phyloP scores from a whole-genome alignment of 106 monocot genomes.

The Platanthera zijinensis region DNA sequence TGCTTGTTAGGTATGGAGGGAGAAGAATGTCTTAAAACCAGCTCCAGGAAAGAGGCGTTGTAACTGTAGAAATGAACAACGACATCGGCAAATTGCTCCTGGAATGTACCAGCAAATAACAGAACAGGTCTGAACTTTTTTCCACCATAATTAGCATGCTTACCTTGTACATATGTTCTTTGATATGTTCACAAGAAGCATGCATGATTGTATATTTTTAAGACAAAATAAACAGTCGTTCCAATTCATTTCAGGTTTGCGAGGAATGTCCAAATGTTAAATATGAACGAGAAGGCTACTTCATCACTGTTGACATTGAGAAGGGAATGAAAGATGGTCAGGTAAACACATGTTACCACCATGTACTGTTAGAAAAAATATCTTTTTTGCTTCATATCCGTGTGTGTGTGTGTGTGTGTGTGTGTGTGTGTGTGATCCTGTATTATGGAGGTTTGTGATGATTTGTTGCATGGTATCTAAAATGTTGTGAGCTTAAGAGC shows the following conservation, averaged over 20 bases:
- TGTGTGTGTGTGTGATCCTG: not conserved
- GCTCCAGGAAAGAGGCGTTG: conserved; percentile 94
- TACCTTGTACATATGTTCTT: not conserved
- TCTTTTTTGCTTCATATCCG: not conserved
- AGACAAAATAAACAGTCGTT: not conserved
- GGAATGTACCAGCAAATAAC: conserved; percentile 99
- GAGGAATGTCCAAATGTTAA: conserved; percentile 96
- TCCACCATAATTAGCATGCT: not conserved
- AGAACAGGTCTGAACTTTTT: conserved; percentile 52
- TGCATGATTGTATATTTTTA: not conserved
- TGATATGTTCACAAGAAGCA: not conserved
- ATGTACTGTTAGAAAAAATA: not conserved
- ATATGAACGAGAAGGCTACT: conserved; percentile 83
- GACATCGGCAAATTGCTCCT: conserved; percentile 95
- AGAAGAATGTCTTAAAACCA: conserved; percentile 96
- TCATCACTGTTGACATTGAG: conserved; percentile 92
- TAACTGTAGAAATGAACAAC: conserved; percentile 95
- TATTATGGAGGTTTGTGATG: not conserved
- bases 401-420: too few species aligned
- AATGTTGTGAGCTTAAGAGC: not conserved
- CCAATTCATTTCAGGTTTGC: conserved; percentile 53
- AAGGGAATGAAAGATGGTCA: conserved; percentile 95
- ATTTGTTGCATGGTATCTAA: not conserved
- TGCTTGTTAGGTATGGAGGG: conserved; percentile 83
- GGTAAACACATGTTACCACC: conserved; percentile 21